Percentiles rank a stretch among this genome's conserved stretches.
Evolutionary conservation across 192 early-diverging fungal species (phyloP).

Genomic region (Gamsiella multidivaricata): DNA sequence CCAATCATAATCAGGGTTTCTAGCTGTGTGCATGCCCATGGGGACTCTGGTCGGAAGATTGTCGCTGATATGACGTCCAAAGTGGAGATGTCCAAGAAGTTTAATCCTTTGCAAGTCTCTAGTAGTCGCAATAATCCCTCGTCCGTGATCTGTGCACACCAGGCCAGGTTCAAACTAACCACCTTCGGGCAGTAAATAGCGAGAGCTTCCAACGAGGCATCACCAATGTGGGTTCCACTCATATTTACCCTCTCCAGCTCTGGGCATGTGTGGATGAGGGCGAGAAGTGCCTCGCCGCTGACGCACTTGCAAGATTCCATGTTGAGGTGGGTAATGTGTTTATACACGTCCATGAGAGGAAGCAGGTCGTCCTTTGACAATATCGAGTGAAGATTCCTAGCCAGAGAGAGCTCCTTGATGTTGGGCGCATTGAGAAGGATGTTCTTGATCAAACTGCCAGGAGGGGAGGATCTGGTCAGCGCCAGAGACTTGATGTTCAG

Average conservation of each 20-base stretch:
- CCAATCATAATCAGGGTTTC: conserved; percentile 40
- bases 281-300: background rate
- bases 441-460: conserved; percentile 31
- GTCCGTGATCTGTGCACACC: conserved; percentile 33
- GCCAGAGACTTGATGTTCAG: conserved; percentile 16
- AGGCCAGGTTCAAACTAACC: conserved; percentile 27
- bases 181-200: conserved; percentile 17
- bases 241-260: conserved; percentile 40
- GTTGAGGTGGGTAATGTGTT: conserved; percentile 20
- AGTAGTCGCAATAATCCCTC: conserved; percentile 15
- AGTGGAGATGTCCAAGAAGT: conserved; percentile 32
- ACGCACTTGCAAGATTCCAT: conserved; percentile 45
- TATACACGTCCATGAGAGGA: conserved; percentile 8
- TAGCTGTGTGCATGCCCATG: conserved; percentile 27
- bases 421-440: conserved; percentile 26
- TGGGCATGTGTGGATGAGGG: conserved; percentile 14
- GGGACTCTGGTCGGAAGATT: conserved; percentile 17
- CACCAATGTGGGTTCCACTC: conserved; percentile 23
- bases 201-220: conserved; percentile 19
- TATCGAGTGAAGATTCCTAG: conserved; percentile 32
- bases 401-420: conserved; percentile 35
- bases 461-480: conserved; percentile 29
- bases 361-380: conserved; percentile 28
- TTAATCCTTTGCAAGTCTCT: background rate
- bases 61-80: conserved; percentile 7